Evolutionary conservation across 163 green algal genomes (phyloP).

Genomic region (Chlorella variabilis): DNA sequence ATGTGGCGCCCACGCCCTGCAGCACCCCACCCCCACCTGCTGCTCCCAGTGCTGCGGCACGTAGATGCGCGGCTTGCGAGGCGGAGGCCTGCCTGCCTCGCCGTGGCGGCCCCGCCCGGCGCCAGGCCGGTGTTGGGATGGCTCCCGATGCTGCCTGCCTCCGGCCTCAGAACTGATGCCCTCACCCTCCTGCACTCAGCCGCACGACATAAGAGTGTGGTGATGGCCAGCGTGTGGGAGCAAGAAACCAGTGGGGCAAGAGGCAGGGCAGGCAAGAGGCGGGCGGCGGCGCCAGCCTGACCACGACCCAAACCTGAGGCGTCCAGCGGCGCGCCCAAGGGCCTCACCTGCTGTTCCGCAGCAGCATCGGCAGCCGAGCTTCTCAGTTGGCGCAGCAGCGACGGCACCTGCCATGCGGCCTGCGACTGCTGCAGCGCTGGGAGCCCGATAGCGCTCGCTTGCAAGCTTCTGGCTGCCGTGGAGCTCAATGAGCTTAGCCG

Average conservation of each 20-base stretch:
- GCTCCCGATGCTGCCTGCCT: not conserved
- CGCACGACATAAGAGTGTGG: too few relatives aligned
- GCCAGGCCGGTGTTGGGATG: not conserved
- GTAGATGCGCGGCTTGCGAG: not conserved
- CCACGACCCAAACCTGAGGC: not conserved
- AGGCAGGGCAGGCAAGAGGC: not conserved
- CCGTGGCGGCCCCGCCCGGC: not conserved
- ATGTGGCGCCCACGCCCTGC: too few relatives aligned
- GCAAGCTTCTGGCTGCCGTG: not conserved
- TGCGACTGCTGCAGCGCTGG: not conserved
- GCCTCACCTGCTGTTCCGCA: not conserved
- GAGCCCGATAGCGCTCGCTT: not conserved
- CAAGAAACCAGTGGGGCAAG: not conserved
- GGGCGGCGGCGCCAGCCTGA: not conserved
- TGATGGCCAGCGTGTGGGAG: not conserved
- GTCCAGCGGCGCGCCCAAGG: too few relatives aligned
- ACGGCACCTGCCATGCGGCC: not conserved
- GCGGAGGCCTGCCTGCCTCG: not conserved
- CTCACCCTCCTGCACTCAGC: too few relatives aligned
- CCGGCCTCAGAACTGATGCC: not conserved
- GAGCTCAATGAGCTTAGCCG: not conserved
- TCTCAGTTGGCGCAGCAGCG: not conserved
- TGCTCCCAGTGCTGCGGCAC: not conserved
- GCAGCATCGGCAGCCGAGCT: not conserved
- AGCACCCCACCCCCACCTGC: too few relatives aligned